Evolutionary conservation across 257 asterid species (phyloP).

Genomic region (Knoxia roxburghii): DNA sequence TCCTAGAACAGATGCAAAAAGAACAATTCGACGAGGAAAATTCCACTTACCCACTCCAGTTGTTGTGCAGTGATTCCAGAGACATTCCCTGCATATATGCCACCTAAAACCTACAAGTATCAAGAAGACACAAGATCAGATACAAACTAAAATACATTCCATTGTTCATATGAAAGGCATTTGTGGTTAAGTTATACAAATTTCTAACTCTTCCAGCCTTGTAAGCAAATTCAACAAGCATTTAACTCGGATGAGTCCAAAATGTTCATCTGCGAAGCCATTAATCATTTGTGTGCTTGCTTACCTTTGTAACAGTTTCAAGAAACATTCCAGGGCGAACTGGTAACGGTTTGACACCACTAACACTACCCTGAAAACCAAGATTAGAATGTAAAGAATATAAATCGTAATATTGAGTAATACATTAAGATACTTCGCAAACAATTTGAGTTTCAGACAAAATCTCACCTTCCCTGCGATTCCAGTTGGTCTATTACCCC

Average conservation of each 20-base stretch:
- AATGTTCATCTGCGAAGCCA: constrained; percentile 6
- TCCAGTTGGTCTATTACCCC: constrained; percentile 36
- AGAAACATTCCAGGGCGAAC: constrained; percentile 99
- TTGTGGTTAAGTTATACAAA: background rate
- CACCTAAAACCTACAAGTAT: constrained; percentile 71
- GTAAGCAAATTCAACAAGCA: background rate
- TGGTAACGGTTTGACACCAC: constrained; percentile 69
- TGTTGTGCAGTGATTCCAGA: constrained; percentile 92
- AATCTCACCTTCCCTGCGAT: constrained; percentile 72
- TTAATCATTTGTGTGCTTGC: constrained; percentile 8
- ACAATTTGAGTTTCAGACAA: constrained; percentile 7
- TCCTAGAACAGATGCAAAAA: constrained; percentile 7
- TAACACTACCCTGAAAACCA: constrained; percentile 67
- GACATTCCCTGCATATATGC: constrained; percentile 70
- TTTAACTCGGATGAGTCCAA: too few relatives aligned
- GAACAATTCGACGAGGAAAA: background rate
- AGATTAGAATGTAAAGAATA: constrained; percentile 29
- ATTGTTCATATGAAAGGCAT: background rate
- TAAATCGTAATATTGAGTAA: constrained; percentile 1
- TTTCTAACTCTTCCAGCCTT: background rate
- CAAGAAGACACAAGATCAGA: constrained; percentile 21
- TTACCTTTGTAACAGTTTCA: constrained; percentile 95
- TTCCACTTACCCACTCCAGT: constrained; percentile 72
- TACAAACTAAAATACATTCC: background rate
- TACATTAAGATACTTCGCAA: background rate